phyloP scores from a whole-genome alignment of 805 yeast species.

The Candida xiaguanensis region DNA sequence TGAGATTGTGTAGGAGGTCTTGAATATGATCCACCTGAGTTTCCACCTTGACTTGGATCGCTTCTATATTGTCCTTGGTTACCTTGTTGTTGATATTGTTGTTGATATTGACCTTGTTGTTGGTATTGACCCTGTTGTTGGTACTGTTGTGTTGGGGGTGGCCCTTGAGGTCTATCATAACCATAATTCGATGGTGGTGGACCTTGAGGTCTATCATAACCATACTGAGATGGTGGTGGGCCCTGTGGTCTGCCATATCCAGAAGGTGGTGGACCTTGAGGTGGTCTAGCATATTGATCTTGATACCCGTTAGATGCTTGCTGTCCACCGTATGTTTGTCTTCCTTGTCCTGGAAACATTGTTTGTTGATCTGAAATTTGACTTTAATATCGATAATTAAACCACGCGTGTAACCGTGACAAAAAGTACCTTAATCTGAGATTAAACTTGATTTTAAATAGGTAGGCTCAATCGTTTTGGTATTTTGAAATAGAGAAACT shows the following conservation, averaged over 20 bases:
- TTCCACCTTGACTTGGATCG: slow-evolving; percentile 14
- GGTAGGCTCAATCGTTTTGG: no score
- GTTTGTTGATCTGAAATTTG: not conserved
- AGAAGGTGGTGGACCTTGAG: slow-evolving; percentile 16
- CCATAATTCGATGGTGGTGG: slow-evolving; percentile 1
- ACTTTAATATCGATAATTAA: not conserved
- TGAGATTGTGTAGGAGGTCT: slow-evolving; percentile 12
- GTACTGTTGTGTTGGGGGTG: slow-evolving; percentile 8
- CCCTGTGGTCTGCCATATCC: no score
- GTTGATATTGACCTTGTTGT: not conserved
- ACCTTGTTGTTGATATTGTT: slow-evolving; percentile 18
- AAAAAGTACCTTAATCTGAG: no score
- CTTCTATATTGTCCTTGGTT: slow-evolving; percentile 19
- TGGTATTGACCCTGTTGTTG: not conserved
- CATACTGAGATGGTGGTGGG: slow-evolving; percentile 8
- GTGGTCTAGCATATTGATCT: slow-evolving; percentile 8
- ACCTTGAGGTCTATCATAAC: not conserved
- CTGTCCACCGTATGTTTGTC: slow-evolving; percentile 10
- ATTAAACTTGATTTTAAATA: no score
- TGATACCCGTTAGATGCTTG: slow-evolving; percentile 3
- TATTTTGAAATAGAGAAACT: no score
- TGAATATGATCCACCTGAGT: slow-evolving; percentile 4
- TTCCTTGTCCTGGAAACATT: slow-evolving; percentile 20
- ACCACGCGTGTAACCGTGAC: not conserved
- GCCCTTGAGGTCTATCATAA: slow-evolving; percentile 7